phyloP scores from a whole-genome alignment of 1,284 basidiomycete species.

The Cryptococcus sp. region DNA sequence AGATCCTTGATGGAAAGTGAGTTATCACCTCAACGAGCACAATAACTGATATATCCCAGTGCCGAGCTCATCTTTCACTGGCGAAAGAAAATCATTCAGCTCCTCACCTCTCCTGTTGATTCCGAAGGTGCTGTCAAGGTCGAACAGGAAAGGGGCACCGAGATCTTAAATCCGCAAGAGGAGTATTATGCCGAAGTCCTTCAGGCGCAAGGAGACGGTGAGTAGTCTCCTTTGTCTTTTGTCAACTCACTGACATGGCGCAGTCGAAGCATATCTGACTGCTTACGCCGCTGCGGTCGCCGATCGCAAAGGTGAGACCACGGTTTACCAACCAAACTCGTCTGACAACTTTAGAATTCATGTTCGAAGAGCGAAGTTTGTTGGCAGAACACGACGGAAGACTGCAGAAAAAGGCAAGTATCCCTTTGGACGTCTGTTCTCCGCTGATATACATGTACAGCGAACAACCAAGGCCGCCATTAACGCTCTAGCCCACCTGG shows the following conservation, averaged over 20 bases:
- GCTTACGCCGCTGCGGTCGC: slow-evolving; percentile 40
- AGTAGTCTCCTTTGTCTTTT: neutral
- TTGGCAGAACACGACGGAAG: slow-evolving; percentile 28
- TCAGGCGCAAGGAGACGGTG: slow-evolving; percentile 41
- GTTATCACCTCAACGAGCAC: slow-evolving; percentile 1
- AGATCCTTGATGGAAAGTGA: slow-evolving; percentile 43
- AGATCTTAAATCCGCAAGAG: slow-evolving; percentile 36
- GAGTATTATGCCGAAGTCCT: slow-evolving; percentile 43
- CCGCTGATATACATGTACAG: slow-evolving; percentile 7
- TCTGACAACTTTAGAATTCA: slow-evolving; percentile 27
- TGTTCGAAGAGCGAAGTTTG: slow-evolving; percentile 33
- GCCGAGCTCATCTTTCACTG: slow-evolving; percentile 38
- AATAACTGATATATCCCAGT: slow-evolving; percentile 6
- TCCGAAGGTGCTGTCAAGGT: slow-evolving; percentile 14
- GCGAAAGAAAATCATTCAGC: slow-evolving; percentile 34
- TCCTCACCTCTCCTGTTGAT: slow-evolving; percentile 33
- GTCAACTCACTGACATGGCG: slow-evolving; percentile 5
- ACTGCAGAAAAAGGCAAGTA: slow-evolving; percentile 24
- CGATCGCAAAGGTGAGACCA: slow-evolving; percentile 35
- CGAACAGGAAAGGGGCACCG: slow-evolving; percentile 13
- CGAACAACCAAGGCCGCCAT: slow-evolving; percentile 27
- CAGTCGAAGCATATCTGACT: slow-evolving; percentile 40
- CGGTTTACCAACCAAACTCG: neutral
- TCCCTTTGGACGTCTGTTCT: neutral
- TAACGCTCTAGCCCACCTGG: slow-evolving; percentile 16